phyloP scores from a whole-genome alignment of 1,284 basidiomycete species.

The Thecaphora frezii region DNA sequence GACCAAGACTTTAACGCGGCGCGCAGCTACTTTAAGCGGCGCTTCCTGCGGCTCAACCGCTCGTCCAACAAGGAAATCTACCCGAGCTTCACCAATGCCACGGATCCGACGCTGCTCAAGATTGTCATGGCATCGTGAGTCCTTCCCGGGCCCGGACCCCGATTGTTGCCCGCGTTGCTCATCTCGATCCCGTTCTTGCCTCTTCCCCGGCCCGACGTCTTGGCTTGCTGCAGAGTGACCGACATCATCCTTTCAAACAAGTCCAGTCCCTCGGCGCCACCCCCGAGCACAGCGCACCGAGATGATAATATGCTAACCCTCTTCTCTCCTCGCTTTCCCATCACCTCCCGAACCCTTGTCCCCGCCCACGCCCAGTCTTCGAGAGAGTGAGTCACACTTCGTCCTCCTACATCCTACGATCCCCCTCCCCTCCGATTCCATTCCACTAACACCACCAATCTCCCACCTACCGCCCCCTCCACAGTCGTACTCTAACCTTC shows the following conservation, averaged over 20 bases:
- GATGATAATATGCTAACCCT: not conserved
- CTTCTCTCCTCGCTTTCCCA: not conserved
- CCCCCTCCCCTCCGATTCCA: too few relatives aligned
- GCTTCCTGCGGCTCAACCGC: slow-evolving; percentile 79
- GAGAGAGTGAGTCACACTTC: not conserved
- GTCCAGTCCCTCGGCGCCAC: not conserved
- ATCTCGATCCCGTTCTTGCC: not conserved
- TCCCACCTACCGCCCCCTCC: too few relatives aligned
- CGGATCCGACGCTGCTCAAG: slow-evolving; percentile 84
- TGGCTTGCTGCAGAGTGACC: slow-evolving; percentile 1
- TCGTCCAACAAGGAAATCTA: slow-evolving; percentile 89
- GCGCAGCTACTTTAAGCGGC: slow-evolving; percentile 83
- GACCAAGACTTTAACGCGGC: slow-evolving; percentile 70
- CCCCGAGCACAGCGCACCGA: not conserved
- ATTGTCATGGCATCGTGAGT: slow-evolving; percentile 73
- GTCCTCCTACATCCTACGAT: too few relatives aligned
- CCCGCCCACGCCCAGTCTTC: too few relatives aligned
- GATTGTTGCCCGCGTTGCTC: not conserved
- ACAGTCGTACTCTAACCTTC: too few relatives aligned
- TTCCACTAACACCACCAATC: too few relatives aligned
- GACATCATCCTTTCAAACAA: slow-evolving; percentile 1
- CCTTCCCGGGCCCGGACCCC: not conserved
- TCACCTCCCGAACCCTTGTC: too few relatives aligned
- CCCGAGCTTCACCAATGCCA: slow-evolving; percentile 82
- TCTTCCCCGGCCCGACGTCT: too few relatives aligned